Conservation (phyloP, 257 asterid species). For the Cruciata laevipes region DNA sequence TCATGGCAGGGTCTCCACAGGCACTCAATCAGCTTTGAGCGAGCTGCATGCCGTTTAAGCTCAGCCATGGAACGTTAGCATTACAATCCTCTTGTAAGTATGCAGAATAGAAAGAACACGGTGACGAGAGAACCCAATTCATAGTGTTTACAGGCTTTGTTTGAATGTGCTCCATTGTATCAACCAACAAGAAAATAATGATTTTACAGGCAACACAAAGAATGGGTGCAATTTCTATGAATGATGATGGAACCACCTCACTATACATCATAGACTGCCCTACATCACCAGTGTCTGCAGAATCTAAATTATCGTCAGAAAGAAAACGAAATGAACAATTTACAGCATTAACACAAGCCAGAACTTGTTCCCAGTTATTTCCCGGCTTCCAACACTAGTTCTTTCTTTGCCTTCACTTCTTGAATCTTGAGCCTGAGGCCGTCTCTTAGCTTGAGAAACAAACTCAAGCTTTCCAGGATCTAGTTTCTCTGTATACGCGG, state of each 20-base stretch:
- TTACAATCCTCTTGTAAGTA: neutral
- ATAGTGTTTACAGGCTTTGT: neutral
- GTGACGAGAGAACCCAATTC: neutral
- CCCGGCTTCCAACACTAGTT: neutral
- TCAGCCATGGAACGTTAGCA: conserved; percentile 19
- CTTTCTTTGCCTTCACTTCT: neutral
- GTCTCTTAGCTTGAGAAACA: neutral
- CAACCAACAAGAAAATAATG: neutral
- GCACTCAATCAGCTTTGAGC: conserved; percentile 52
- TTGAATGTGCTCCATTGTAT: neutral
- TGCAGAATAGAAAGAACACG: neutral
- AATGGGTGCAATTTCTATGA: conserved; percentile 92
- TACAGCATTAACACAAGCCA: neutral
- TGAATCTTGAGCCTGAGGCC: neutral
- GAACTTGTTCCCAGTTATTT: too few relatives aligned
- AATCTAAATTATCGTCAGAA: conserved; percentile 30
- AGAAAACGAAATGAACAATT: conserved; percentile 4
- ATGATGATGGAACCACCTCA: conserved; percentile 95
- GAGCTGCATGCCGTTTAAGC: conserved; percentile 44
- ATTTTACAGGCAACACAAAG: conserved; percentile 86
- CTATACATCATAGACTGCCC: conserved; percentile 98
- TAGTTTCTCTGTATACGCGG: neutral
- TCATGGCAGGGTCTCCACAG: conserved; percentile 67
- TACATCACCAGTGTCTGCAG: conserved; percentile 87
- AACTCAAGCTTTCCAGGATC: neutral